A percentile compares a stretch with the other conserved stretches of the same genome.
phyloP scores from a whole-genome alignment of 192 early-diverging fungal species.

The Chytriomyces hyalinus region DNA sequence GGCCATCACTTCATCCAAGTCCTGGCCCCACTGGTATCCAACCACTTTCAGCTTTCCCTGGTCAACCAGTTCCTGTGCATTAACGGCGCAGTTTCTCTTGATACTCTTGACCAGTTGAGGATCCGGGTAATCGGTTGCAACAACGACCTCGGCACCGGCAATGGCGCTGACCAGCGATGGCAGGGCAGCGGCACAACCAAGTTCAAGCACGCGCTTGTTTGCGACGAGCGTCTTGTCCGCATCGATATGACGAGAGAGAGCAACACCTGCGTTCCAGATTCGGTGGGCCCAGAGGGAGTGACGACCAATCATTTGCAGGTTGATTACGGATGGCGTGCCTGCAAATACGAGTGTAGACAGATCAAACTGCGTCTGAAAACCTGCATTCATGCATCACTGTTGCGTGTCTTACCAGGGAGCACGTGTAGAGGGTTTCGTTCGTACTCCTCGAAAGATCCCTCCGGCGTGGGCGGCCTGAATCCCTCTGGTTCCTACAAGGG shows the following conservation, averaged over 20 bases:
- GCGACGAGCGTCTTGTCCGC: conserved; percentile 61
- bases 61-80: conserved; percentile 43
- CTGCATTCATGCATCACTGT: too few species aligned
- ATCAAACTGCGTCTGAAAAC: too few species aligned
- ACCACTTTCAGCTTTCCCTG: conserved; percentile 5
- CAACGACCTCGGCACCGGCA: conserved; percentile 70
- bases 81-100: conserved; percentile 65
- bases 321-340: conserved; percentile 13
- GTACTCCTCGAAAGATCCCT: conserved; percentile 17
- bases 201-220: conserved; percentile 74
- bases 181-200: conserved; percentile 83
- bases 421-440: conserved; percentile 3
- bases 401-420: too few species aligned
- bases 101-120: conserved; percentile 78
- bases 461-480: conserved; percentile 44
- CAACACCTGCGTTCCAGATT: conserved; percentile 90
- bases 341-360: neutral
- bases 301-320: conserved; percentile 35
- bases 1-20: conserved; percentile 47
- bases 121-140: conserved; percentile 82
- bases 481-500: conserved; percentile 34
- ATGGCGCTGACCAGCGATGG: conserved; percentile 74
- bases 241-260: conserved; percentile 81
- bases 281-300: conserved; percentile 80
- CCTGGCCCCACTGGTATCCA: conserved; percentile 74